Base-by-base conservation (phyloP, 2,329 filamentous ascomycete species). In the Lasiodiplodia citricola region DNA sequence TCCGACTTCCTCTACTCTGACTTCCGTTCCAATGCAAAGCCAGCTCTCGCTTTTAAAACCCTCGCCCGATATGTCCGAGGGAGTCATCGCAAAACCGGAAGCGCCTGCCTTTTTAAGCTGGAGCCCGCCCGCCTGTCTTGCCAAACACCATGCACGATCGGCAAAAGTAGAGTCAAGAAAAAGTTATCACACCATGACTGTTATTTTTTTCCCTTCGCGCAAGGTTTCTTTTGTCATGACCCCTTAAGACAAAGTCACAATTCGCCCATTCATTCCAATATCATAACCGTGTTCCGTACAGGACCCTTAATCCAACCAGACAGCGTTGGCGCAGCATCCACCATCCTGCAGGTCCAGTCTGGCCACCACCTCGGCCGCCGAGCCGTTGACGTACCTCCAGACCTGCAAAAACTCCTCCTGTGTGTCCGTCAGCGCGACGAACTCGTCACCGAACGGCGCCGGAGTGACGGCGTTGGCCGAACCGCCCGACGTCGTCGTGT, bases 351-450 rank as follows among this genome's bases (percentile, higher is more conserved):
- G 25, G 13, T 67, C 72, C 44, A 74, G 31, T 57, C 72, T 69
- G 14, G 68, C 71, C 21, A 71, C 66, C 16, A 62, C 56, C 28
- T 66, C 60, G 2, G 68, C 69, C 21, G 47, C 55, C 35, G 23
- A 60, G 6, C 67, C 70, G 52, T 73, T 70, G 2, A 69, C 71
- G 1, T 69, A 71, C 70, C 78, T 73, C 79, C 78, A 80, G 10
- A 81, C 71, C 71, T 81, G 74, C 7, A 81, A 67, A 58, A 78
- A 79, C 23, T 78, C 76, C 2, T 72, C 74, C n/a, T 72, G 76
- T 66, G 76, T 78, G 52, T 81, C 78, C 4, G 79, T 78, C 44
- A 80, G 70, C 0, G 74, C 77, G 10, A 77, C 76, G 58, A 77
- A 73, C 7, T 73, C 70, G 41, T 81, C 78, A 50, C 74, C 74